phyloP scores from a whole-genome alignment of 345 rosid genomes.

The Cardamine resedifolia region DNA sequence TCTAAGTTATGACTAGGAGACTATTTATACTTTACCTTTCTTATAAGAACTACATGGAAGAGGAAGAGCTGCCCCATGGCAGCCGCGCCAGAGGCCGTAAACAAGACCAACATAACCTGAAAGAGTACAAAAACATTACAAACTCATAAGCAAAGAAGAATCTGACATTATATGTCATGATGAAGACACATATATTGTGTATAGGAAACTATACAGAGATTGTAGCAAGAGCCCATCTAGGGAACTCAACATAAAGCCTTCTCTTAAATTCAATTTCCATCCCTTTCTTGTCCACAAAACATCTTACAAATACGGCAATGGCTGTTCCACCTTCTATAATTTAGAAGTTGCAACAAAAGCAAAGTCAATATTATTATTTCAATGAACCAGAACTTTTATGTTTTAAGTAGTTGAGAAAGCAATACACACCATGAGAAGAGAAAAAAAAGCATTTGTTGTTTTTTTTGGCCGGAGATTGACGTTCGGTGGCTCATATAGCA shows the following conservation, averaged over 20 bases:
- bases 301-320: slow-evolving; percentile 80
- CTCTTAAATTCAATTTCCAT: too few relatives aligned
- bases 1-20: background rate
- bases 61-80: slow-evolving; percentile 97
- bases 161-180: background rate
- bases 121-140: slow-evolving; percentile 21
- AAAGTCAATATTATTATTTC: background rate
- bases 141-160: slow-evolving; percentile 8
- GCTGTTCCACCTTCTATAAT: slow-evolving; percentile 81
- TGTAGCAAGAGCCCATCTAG: slow-evolving; percentile 76
- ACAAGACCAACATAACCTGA: slow-evolving; percentile 69
- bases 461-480: too few relatives aligned
- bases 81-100: slow-evolving; percentile 84
- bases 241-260: slow-evolving; percentile 65
- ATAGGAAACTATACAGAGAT: slow-evolving; percentile 51
- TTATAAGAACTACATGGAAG: slow-evolving; percentile 90
- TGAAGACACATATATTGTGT: background rate
- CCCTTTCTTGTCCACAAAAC: slow-evolving; percentile 84
- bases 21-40: slow-evolving; percentile 62
- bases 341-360: slow-evolving; percentile 49
- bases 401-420: background rate
- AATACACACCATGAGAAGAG: slow-evolving; percentile 80
- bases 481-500: too few relatives aligned
- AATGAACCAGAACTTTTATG: background rate
- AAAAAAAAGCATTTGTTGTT: too few relatives aligned